Conservation (phyloP, 2,329 filamentous ascomycete species). For the Botrytis paeoniae region DNA sequence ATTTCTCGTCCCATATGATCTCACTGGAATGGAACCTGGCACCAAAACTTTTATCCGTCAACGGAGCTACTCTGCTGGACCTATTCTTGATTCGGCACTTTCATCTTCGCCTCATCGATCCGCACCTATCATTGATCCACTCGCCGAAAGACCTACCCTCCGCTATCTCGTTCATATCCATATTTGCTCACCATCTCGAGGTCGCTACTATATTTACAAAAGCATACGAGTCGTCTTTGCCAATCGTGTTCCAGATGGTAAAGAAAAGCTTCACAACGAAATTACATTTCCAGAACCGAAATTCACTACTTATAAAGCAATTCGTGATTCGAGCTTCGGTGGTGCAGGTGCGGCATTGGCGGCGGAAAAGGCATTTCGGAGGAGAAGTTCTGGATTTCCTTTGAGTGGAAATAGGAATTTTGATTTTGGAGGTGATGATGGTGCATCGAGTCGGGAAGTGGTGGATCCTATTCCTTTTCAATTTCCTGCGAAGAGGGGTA, state of each 20-base stretch:
- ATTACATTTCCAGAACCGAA: constrained; percentile 84
- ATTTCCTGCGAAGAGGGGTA: constrained; percentile 35
- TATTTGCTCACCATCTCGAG: constrained; percentile 82
- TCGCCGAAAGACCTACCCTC: constrained; percentile 65
- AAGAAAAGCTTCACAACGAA: constrained; percentile 88
- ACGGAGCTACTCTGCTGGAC: constrained; percentile 84
- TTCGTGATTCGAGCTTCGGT: constrained; percentile 33
- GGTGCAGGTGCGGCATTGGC: constrained; percentile 49
- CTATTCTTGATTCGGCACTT: constrained; percentile 62
- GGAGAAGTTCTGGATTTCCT: constrained; percentile 53
- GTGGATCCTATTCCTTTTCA: constrained; percentile 52
- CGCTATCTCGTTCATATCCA: constrained; percentile 91
- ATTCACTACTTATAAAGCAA: constrained; percentile 76
- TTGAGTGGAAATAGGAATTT: constrained; percentile 34
- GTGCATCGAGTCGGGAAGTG: constrained; percentile 29
- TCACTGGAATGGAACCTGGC: constrained; percentile 86
- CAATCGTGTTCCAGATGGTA: constrained; percentile 91
- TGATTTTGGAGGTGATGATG: constrained; percentile 35
- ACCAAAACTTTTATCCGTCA: constrained; percentile 97
- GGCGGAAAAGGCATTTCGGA: constrained; percentile 58
- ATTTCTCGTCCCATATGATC: constrained; percentile 89
- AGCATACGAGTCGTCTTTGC: constrained; percentile 93
- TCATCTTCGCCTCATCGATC: constrained; percentile 28
- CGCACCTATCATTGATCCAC: neutral
- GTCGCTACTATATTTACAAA: constrained; percentile 86